These are phyloP conservation scores for Cryphonectria carpinicola DNA, from an alignment of 2,329 filamentous ascomycete genomes.

Conservation along the genomic window DNA sequence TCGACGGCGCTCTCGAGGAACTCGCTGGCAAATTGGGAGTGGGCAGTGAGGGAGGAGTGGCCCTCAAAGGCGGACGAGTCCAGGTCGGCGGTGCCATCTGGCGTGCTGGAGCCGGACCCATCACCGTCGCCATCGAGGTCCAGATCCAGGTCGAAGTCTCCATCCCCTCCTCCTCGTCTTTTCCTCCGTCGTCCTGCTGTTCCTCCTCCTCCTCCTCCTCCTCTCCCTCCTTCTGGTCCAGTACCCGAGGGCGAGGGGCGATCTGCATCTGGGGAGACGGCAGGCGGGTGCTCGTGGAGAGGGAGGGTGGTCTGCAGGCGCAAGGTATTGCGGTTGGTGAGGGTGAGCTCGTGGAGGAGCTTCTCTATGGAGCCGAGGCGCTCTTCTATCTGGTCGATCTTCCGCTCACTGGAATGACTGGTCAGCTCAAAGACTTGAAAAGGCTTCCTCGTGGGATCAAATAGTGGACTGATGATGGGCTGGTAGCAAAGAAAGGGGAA, in stretches of 20 bases:
- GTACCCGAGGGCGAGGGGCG: constrained; percentile 8
- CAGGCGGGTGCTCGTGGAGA: constrained; percentile 19
- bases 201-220: not conserved
- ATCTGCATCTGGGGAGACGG: not conserved
- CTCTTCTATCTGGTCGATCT: constrained; percentile 54
- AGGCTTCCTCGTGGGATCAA: not conserved
- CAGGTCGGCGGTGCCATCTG: constrained; percentile 35
- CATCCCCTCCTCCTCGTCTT: not conserved
- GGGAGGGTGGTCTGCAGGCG: constrained; percentile 20
- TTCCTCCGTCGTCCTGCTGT: constrained; percentile 11
- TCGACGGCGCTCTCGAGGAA: constrained; percentile 58
- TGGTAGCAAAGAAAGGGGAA: not conserved
- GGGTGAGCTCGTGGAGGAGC: constrained; percentile 45
- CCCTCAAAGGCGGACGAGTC: constrained; percentile 49
- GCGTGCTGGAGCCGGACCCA: constrained; percentile 33
- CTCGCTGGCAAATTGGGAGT: constrained; percentile 58
- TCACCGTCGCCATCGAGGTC: constrained; percentile 37
- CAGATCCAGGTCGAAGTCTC: constrained; percentile 9
- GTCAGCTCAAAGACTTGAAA: not conserved
- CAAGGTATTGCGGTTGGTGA: constrained; percentile 37
- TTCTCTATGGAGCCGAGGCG: constrained; percentile 50
- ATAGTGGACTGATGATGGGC: not conserved
- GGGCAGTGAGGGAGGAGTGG: constrained; percentile 53
- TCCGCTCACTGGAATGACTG: constrained; percentile 47
- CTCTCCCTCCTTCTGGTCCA: not conserved